These are phyloP conservation scores for Aurifilum marmelostoma DNA, from an alignment of 2,329 filamentous ascomycete genomes.

Conservation along the genomic window DNA sequence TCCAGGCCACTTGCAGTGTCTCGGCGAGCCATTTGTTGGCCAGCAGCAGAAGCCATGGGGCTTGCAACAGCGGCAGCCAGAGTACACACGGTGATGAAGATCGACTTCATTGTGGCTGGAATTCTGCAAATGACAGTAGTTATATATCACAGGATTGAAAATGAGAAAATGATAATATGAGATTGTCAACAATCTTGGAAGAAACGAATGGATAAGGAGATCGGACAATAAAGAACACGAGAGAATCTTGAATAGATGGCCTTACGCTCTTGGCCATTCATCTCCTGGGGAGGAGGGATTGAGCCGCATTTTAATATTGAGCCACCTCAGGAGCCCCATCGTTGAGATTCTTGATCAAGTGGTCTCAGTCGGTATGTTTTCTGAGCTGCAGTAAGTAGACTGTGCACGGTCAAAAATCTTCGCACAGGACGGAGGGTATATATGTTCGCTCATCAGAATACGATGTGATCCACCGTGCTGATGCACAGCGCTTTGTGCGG, in stretches of 20 bases:
- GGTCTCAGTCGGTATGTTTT: no score
- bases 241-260: neutral
- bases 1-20: neutral
- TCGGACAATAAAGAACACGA: neutral
- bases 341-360: no score
- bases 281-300: neutral
- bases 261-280: neutral
- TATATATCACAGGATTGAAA: no score
- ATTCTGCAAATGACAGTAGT: neutral
- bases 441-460: slow-evolving; percentile 1
- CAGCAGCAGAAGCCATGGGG: neutral
- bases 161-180: neutral
- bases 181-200: no score
- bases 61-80: neutral
- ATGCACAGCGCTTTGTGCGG: neutral
- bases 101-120: neutral
- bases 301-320: neutral
- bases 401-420: neutral
- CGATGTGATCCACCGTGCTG: neutral
- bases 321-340: neutral
- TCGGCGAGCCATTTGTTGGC: neutral
- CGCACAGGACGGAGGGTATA: neutral
- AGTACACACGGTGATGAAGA: neutral
- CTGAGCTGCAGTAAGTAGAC: neutral
- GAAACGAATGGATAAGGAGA: no score